A percentile compares a stretch with the other conserved stretches of the same genome.
Evolutionary conservation across 768 basidiomycete species (phyloP).

Genomic region (Astraeus odoratus): DNA sequence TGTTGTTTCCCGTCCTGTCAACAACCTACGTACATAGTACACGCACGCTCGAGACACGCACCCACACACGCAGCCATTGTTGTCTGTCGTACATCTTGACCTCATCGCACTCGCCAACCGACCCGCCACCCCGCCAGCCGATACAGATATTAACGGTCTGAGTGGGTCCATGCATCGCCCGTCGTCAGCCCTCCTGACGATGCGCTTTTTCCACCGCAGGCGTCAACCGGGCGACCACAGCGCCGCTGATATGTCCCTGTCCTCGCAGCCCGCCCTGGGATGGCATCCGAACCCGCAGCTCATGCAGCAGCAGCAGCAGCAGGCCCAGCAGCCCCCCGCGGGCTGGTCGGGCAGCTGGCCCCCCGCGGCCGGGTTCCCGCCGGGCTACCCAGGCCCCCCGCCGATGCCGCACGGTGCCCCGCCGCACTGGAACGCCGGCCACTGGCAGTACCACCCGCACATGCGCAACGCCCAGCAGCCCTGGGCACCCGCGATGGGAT

Average conservation of each 20-base stretch:
- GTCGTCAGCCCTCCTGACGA: constrained; percentile 9
- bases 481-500: constrained; percentile 29
- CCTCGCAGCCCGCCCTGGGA: constrained; percentile 19
- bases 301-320: constrained; percentile 19
- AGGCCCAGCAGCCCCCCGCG: constrained; percentile 8
- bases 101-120: too few relatives aligned
- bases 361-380: constrained; percentile 25
- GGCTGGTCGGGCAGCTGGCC: constrained; percentile 36
- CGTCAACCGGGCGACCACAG: neutral
- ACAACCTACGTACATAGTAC: too few relatives aligned
- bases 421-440: constrained; percentile 43
- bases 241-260: constrained; percentile 12
- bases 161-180: neutral
- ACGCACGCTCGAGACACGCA: too few relatives aligned
- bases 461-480: constrained; percentile 20
- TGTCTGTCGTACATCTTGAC: too few relatives aligned
- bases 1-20: neutral
- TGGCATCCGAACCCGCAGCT: constrained; percentile 30
- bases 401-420: constrained; percentile 47
- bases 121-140: too few relatives aligned
- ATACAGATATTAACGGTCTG: too few relatives aligned
- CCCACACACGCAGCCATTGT: too few relatives aligned
- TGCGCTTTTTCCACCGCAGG: neutral
- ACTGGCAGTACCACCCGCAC: constrained; percentile 46
- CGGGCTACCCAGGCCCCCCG: constrained; percentile 40